phyloP scores from a whole-genome alignment of 352 stramenopile species.

The Phytopythium aichiense region DNA sequence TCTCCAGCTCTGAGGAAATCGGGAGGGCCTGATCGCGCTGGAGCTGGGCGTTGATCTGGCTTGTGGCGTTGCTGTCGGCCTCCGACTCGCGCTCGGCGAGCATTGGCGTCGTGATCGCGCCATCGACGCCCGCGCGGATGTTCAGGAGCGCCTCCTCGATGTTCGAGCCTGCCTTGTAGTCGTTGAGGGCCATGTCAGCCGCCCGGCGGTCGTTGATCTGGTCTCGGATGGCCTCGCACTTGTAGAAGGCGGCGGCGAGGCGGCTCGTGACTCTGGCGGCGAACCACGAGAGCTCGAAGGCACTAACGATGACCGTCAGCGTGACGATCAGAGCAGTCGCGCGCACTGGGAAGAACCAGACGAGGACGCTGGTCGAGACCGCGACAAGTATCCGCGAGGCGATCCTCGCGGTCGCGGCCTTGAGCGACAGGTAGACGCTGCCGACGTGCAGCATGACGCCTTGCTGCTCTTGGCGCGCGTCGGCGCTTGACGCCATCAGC shows the following conservation, averaged over 20 bases:
- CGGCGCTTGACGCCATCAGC: not conserved
- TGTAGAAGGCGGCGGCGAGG: not conserved
- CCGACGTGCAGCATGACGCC: not conserved
- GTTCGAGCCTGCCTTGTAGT: not conserved
- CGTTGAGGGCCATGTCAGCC: not conserved
- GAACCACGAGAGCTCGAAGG: conserved; percentile 5
- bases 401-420: not conserved
- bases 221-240: not conserved
- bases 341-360: conserved; percentile 2
- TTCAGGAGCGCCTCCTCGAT: conserved; percentile 5
- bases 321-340: conserved; percentile 4
- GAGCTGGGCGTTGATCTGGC: not conserved
- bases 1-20: not conserved
- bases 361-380: not conserved
- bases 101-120: not conserved
- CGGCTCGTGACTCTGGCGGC: not conserved
- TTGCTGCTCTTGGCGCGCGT: not conserved
- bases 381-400: not conserved
- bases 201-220: not conserved
- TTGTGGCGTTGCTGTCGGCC: not conserved
- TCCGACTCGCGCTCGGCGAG: conserved; percentile 6
- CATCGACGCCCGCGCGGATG: not conserved
- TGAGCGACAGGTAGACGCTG: conserved; percentile 3
- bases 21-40: not conserved
- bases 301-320: not conserved